Conservation (phyloP, 352 stramenopile genomes). For the Phytophthora citricola region DNA sequence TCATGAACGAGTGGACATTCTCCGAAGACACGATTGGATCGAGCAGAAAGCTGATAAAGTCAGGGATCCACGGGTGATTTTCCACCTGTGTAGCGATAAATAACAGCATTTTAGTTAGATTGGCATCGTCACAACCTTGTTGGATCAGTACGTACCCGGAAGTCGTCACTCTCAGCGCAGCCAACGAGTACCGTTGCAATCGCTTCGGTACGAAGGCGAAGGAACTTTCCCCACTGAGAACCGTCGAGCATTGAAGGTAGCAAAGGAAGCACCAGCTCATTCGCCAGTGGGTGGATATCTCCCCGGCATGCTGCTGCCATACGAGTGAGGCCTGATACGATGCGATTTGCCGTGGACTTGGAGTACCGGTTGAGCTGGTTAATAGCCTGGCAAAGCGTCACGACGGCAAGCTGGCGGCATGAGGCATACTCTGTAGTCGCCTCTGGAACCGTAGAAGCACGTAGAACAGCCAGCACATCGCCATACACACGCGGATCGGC, state of each 20-base stretch:
- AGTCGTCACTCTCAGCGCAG: conserved; percentile 42
- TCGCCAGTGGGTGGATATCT: conserved; percentile 48
- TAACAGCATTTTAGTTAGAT: conserved; percentile 2
- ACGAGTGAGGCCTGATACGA: conserved; percentile 61
- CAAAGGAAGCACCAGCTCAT: conserved; percentile 56
- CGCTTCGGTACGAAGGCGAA: conserved; percentile 55
- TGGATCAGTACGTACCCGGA: conserved; percentile 37
- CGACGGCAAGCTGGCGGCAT: conserved; percentile 39
- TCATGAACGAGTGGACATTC: conserved; percentile 57
- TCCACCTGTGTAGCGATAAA: conserved; percentile 33
- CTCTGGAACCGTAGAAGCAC: conserved; percentile 33
- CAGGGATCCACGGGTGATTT: conserved; percentile 49
- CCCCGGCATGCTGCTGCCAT: conserved; percentile 48
- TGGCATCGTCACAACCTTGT: background rate
- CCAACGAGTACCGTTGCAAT: conserved; percentile 57
- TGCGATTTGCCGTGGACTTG: conserved; percentile 68
- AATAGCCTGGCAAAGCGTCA: conserved; percentile 53
- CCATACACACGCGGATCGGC: conserved; percentile 77
- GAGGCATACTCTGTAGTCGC: conserved; percentile 36
- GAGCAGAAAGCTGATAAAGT: conserved; percentile 54
- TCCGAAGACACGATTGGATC: conserved; percentile 53
- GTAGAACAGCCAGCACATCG: conserved; percentile 59
- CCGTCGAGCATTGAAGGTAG: conserved; percentile 54
- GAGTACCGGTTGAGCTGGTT: conserved; percentile 77
- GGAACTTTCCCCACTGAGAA: conserved; percentile 56